These are phyloP conservation scores for Russula olivacea DNA, from an alignment of 768 basidiomycete species.

Conservation along the genomic window DNA sequence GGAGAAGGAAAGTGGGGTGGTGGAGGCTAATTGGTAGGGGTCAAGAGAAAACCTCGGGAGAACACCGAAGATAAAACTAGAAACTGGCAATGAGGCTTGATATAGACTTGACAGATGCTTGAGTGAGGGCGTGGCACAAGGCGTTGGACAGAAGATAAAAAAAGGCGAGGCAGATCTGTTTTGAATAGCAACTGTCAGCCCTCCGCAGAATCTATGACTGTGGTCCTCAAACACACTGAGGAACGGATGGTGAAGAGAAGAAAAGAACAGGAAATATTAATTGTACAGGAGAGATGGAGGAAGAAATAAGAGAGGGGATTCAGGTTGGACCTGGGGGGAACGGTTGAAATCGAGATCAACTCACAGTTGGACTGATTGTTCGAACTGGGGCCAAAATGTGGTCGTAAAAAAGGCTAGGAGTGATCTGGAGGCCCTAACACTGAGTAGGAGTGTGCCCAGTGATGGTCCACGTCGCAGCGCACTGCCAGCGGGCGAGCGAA, in stretches of 20 bases:
- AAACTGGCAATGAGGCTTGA: constrained; percentile 11
- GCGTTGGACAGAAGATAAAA: not conserved
- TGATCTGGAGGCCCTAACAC: not conserved
- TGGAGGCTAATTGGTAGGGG: not conserved
- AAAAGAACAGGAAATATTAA: not conserved
- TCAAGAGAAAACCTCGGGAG: not conserved
- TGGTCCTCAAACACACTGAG: not conserved
- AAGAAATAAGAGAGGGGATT: not conserved
- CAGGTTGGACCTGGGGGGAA: not conserved
- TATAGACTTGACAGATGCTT: constrained; percentile 15
- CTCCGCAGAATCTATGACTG: not conserved
- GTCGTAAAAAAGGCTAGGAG: not conserved
- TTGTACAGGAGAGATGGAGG: not conserved
- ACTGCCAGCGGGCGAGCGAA: constrained; percentile 1
- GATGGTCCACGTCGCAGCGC: constrained; percentile 15
- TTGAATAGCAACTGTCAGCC: constrained; percentile 2
- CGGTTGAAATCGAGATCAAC: constrained; percentile 9
- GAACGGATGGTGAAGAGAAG: not conserved
- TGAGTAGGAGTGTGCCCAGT: not conserved
- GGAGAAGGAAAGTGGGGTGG: not conserved
- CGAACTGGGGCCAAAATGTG: not conserved
- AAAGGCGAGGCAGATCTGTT: not conserved
- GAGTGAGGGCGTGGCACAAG: constrained; percentile 1
- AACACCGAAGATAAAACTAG: not conserved
- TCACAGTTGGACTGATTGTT: constrained; percentile 2